Evolutionary conservation across 306 rosid genomes (phyloP), one percentile per base, ranked within the genome.

Genomic region (Fragaria nilgerrensis): DNA sequence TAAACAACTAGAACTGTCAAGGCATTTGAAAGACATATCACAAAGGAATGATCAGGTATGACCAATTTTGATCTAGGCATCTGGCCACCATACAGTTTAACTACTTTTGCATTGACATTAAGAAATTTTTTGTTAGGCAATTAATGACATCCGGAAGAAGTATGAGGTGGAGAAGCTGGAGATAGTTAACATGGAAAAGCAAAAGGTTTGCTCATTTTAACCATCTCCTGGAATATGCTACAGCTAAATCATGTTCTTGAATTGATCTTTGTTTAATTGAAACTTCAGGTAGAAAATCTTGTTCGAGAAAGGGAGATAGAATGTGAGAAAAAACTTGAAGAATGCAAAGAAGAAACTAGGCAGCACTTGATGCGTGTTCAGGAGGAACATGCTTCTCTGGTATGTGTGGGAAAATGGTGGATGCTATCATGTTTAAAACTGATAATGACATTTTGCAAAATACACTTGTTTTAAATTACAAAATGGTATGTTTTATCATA

Each of bases 41-140:
- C 97, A 80, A 80, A 89, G 93, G 87, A 95, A 92, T 61, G 99
- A 92, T 88, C 97, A 95, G 97, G 99, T 92, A 62, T 76, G 79
- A 50, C 74, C 13, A 76, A 68, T 80, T 70, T 23, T 65, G 45
- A 58, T 80, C 77, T 85, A 82, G 47, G 64, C 74, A 23, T 59
- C 56, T 20, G 70, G 49, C 79, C 74, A 71, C 50, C 63, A 25
- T 66, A 58, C 55, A 43, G 70, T 59, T 72, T 76, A 72, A 67
- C 63, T 79, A 77, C 71, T 77, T 75, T 75, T 49, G 17, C 65
- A 53, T 82, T 89, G 77, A 89, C 87, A 45, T 58, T 76, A 61
- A 9, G 69, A 68, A 34, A 50, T 68, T 22, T 78, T 72, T 85
- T 53, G 70, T 32, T 86, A 95, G 99, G 99, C 97, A 79, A 92